phyloP scores from a whole-genome alignment of 2,329 filamentous ascomycete genomes.

The Aureobasidium lini region DNA sequence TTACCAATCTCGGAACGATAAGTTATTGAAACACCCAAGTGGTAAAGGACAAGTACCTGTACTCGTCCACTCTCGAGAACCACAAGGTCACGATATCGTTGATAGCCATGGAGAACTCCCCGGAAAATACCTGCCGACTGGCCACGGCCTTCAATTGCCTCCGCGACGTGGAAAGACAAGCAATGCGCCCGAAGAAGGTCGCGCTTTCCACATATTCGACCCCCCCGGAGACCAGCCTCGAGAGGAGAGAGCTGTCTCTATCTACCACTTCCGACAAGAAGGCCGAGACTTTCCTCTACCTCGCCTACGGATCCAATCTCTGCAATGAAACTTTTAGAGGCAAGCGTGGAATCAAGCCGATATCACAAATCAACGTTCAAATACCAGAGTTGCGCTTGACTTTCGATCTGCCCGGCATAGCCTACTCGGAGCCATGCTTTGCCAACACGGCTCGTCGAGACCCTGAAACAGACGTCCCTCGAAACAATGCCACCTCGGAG shows the following conservation, averaged over 20 bases:
- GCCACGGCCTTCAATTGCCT: background rate
- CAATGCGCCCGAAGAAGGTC: background rate
- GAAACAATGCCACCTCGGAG: slow-evolving; percentile 17
- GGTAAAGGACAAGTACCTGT: background rate
- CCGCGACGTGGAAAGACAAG: background rate
- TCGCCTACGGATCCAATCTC: slow-evolving; percentile 87
- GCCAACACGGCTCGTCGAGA: slow-evolving; percentile 66
- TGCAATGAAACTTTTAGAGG: slow-evolving; percentile 72
- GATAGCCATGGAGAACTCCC: background rate
- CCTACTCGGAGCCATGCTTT: slow-evolving; percentile 87
- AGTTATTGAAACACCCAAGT: background rate
- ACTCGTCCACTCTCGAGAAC: background rate
- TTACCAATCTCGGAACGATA: slow-evolving; percentile 6
- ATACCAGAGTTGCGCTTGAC: slow-evolving; percentile 70
- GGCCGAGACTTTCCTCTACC: slow-evolving; percentile 27
- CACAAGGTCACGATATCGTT: background rate
- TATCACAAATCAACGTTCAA: slow-evolving; percentile 74
- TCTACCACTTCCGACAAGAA: slow-evolving; percentile 2
- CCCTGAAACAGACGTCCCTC: slow-evolving; percentile 24
- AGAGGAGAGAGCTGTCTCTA: slow-evolving; percentile 3
- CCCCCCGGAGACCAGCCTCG: slow-evolving; percentile 1
- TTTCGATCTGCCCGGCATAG: slow-evolving; percentile 78
- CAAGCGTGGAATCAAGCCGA: slow-evolving; percentile 66
- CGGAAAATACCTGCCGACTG: slow-evolving; percentile 4
- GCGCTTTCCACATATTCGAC: background rate